Conservation (phyloP, 2,329 filamentous ascomycete genomes). For the Orbilia blumenaviensis region DNA sequence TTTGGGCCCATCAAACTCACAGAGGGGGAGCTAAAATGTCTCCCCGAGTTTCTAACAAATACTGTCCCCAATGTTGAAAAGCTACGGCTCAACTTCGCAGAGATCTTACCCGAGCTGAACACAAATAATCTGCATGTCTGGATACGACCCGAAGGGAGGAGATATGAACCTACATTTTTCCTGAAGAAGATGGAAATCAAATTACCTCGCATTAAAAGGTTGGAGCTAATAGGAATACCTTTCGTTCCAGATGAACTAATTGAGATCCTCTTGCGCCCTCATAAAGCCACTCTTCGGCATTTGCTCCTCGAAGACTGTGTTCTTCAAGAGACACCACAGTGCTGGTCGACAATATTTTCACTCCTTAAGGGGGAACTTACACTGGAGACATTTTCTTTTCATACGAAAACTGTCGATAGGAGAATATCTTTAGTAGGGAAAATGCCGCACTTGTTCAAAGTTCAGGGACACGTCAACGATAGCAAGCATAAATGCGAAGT, state of each 20-base stretch:
- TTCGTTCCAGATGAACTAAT: constrained; percentile 17
- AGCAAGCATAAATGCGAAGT: constrained; percentile 24
- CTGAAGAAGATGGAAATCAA: constrained; percentile 29
- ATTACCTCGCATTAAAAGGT: constrained; percentile 19
- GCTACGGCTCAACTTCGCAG: constrained; percentile 29
- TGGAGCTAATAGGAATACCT: constrained; percentile 33
- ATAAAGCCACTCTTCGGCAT: constrained; percentile 24
- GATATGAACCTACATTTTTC: constrained; percentile 26
- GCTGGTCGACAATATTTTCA: constrained; percentile 35
- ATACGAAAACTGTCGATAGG: constrained; percentile 29
- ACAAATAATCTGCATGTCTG: constrained; percentile 8
- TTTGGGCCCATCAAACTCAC: constrained; percentile 2
- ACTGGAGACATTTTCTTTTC: constrained; percentile 29
- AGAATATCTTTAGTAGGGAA: constrained; percentile 6
- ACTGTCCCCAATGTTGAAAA: constrained; percentile 23
- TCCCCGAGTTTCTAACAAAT: constrained; percentile 28
- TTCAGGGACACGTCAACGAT: constrained; percentile 17
- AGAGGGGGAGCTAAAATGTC: constrained; percentile 12
- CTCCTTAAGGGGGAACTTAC: constrained; percentile 22
- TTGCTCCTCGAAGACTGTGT: constrained; percentile 40
- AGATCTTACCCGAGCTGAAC: constrained; percentile 5
- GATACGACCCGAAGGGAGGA: not conserved
- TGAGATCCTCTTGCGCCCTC: constrained; percentile 13
- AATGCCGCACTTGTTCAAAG: constrained; percentile 29
- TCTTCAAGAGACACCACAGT: constrained; percentile 22